Percentiles rank a stretch among this genome's conserved stretches.
Conservation (phyloP, 306 rosid genomes). For the Rubus parviflorus region DNA sequence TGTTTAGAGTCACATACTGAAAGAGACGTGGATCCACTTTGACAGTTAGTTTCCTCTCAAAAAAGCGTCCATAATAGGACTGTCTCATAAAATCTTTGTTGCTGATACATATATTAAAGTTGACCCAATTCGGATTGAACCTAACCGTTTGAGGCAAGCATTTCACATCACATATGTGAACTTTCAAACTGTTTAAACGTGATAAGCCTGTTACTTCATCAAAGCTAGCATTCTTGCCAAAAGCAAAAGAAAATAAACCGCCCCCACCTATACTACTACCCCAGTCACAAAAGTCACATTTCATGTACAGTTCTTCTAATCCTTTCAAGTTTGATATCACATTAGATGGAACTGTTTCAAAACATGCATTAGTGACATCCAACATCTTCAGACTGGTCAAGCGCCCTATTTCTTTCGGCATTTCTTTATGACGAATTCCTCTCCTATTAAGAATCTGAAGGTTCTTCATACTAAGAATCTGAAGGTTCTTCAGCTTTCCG, state of each 20-base stretch:
- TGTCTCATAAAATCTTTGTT: background rate
- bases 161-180: background rate
- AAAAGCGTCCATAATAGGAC: background rate
- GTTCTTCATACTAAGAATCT: no score
- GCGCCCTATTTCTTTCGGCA: background rate
- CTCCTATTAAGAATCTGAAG: background rate
- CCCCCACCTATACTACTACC: accelerated
- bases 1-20: background rate
- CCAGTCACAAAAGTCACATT: background rate
- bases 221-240: background rate
- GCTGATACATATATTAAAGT: background rate
- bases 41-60: background rate
- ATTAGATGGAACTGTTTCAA: background rate
- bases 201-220: background rate
- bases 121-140: background rate
- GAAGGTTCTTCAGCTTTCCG: background rate
- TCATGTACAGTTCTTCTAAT: background rate
- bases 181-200: background rate
- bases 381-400: background rate
- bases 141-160: background rate
- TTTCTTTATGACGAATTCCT: background rate
- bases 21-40: background rate
- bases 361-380: background rate
- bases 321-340: background rate
- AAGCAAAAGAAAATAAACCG: background rate